Percentiles rank a stretch among this genome's conserved stretches.
phyloP scores from a whole-genome alignment of 2,329 filamentous ascomycete species.

The Trichoderma afroharzianum region DNA sequence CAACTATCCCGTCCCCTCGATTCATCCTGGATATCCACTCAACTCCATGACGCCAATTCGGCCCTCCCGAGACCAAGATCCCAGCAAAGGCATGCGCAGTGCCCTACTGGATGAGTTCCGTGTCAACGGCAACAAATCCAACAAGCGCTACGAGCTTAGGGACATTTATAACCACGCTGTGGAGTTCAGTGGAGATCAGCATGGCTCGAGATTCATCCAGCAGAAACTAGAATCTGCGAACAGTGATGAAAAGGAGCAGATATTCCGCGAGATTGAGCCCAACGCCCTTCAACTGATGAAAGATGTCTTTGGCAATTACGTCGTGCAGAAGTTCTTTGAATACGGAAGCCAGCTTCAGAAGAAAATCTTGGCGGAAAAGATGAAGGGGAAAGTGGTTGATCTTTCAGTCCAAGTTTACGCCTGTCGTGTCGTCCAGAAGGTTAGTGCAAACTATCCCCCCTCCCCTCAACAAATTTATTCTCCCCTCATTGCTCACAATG shows the following conservation, averaged over 20 bases:
- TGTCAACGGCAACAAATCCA: slow-evolving; percentile 63
- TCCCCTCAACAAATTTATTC: too few species aligned
- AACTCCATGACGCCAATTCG: slow-evolving; percentile 30
- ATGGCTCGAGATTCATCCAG: slow-evolving; percentile 94
- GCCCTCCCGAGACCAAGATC: slow-evolving; percentile 53
- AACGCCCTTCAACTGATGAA: slow-evolving; percentile 89
- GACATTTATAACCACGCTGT: slow-evolving; percentile 86
- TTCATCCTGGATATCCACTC: slow-evolving; percentile 31
- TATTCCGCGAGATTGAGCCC: slow-evolving; percentile 81
- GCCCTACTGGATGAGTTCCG: slow-evolving; percentile 76
- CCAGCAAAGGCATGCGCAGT: slow-evolving; percentile 63
- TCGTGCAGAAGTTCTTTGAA: slow-evolving; percentile 96
- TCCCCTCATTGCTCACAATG: neutral
- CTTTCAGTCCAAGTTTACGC: slow-evolving; percentile 88
- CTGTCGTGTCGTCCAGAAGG: slow-evolving; percentile 94
- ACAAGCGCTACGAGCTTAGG: slow-evolving; percentile 74
- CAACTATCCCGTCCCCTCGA: slow-evolving; percentile 33
- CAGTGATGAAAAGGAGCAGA: slow-evolving; percentile 88
- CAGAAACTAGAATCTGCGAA: slow-evolving; percentile 88
- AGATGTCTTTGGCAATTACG: slow-evolving; percentile 97
- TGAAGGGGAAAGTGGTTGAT: slow-evolving; percentile 78
- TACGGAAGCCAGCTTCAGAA: slow-evolving; percentile 94
- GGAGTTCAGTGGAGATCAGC: slow-evolving; percentile 93
- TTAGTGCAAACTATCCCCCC: slow-evolving; percentile 33
- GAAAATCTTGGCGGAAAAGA: slow-evolving; percentile 75